phyloP scores from a whole-genome alignment of 2,329 filamentous ascomycete species.

The Scedosporium apiospermum region DNA sequence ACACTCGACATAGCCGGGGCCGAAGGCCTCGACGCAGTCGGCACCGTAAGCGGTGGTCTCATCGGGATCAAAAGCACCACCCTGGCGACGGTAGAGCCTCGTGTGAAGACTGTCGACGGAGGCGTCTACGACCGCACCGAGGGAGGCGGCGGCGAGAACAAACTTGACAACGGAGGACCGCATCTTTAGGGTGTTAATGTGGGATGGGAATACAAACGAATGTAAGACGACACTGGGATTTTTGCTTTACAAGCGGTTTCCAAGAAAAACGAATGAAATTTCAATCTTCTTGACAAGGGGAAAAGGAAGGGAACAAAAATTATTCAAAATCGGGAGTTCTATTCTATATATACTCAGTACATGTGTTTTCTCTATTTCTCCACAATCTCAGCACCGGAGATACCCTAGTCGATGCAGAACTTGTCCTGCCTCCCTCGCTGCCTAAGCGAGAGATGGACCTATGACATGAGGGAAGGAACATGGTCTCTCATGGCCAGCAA shows the following conservation, averaged over 20 bases:
- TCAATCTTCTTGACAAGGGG: background rate
- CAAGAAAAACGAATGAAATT: background rate
- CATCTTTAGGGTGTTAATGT: background rate
- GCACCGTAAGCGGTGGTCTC: background rate
- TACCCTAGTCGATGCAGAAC: background rate
- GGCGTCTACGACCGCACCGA: background rate
- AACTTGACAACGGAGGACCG: background rate
- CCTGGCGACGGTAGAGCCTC: background rate
- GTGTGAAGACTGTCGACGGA: background rate
- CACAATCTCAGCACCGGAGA: too few relatives aligned
- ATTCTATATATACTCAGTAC: too few relatives aligned
- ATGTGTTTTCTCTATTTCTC: too few relatives aligned
- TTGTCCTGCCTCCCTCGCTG: background rate
- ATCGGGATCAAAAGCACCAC: constrained; percentile 1
- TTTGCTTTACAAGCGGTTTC: too few relatives aligned
- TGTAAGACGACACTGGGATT: background rate
- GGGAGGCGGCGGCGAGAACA: background rate
- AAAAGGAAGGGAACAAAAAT: background rate
- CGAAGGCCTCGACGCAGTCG: background rate
- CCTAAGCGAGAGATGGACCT: background rate
- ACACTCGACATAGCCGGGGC: constrained; percentile 1
- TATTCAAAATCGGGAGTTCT: background rate
- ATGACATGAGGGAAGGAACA: background rate
- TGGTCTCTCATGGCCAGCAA: too few relatives aligned
- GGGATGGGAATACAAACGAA: background rate